These are phyloP conservation scores for Sistotremastrum niveocremeum DNA, from an alignment of 768 basidiomycete genomes.

Conservation along the genomic window DNA sequence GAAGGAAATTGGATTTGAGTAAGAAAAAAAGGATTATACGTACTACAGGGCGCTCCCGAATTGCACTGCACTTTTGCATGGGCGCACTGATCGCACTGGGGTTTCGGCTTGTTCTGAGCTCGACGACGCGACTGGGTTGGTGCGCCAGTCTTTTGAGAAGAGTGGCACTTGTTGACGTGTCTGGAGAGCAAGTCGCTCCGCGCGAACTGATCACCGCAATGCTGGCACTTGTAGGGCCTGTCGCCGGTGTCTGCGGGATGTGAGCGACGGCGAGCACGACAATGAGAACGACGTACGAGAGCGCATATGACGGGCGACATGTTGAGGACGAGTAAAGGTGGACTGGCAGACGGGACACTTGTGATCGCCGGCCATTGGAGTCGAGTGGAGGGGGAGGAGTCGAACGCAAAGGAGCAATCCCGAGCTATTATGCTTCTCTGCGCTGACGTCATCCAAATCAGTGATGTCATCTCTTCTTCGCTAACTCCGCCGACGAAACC, in stretches of 20 bases:
- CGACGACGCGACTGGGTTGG: constrained; percentile 28
- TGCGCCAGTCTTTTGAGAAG: constrained; percentile 46
- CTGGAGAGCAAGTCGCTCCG: constrained; percentile 76
- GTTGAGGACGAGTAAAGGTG: constrained; percentile 79
- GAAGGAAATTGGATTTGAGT: background rate
- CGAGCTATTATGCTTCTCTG: no score
- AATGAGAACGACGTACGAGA: constrained; percentile 48
- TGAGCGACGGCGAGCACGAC: constrained; percentile 1
- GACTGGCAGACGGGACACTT: constrained; percentile 81
- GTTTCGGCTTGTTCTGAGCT: constrained; percentile 56
- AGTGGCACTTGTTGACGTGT: constrained; percentile 82
- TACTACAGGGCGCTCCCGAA: constrained; percentile 67
- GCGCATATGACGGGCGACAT: constrained; percentile 84
- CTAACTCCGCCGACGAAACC: no score
- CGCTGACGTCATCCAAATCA: no score
- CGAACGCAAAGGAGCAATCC: background rate
- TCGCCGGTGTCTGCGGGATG: constrained; percentile 62
- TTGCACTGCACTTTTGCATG: constrained; percentile 64
- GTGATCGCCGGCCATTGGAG: constrained; percentile 64
- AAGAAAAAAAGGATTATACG: constrained; percentile 13
- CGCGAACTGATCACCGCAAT: constrained; percentile 84
- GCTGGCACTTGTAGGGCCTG: constrained; percentile 78
- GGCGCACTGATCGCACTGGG: constrained; percentile 64
- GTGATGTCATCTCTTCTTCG: no score
- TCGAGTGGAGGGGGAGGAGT: constrained; percentile 4